Percentiles rank a stretch among this genome's conserved stretches.
These are phyloP conservation scores for Epichloe coenophiala DNA, from an alignment of 2,329 filamentous ascomycete genomes.

Conservation along the genomic window DNA sequence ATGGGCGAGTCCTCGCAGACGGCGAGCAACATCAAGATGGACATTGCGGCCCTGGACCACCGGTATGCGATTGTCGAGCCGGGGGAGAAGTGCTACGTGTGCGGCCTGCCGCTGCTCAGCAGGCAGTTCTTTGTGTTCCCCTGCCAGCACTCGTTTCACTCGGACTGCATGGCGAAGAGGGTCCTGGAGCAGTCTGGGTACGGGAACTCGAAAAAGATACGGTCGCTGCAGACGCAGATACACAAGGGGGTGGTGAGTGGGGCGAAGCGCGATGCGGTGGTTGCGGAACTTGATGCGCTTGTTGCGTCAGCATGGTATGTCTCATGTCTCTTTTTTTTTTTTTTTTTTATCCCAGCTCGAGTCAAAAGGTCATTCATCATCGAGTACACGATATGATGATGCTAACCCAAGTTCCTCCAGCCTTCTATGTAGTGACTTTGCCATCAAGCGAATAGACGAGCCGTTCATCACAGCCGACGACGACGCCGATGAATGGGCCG, in stretches of 20 bases:
- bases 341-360: not conserved
- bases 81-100: slow-evolving; percentile 86
- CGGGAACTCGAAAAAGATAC: slow-evolving; percentile 65
- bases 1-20: slow-evolving; percentile 93
- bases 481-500: slow-evolving; percentile 66
- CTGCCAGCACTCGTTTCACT: slow-evolving; percentile 95
- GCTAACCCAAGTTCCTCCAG: slow-evolving; percentile 28
- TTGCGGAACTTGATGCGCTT: slow-evolving; percentile 80
- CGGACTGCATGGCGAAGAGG: slow-evolving; percentile 77
- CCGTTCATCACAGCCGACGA: slow-evolving; percentile 71
- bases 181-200: slow-evolving; percentile 72
- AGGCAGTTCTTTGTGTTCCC: slow-evolving; percentile 97
- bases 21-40: slow-evolving; percentile 77
- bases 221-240: slow-evolving; percentile 73
- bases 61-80: slow-evolving; percentile 95
- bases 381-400: too few relatives aligned
- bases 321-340: not conserved
- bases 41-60: slow-evolving; percentile 74
- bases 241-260: slow-evolving; percentile 60
- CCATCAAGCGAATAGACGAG: slow-evolving; percentile 87
- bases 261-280: slow-evolving; percentile 63
- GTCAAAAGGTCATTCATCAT: too few relatives aligned
- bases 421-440: slow-evolving; percentile 87
- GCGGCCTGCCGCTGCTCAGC: slow-evolving; percentile 71
- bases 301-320: slow-evolving; percentile 78